Evolutionary conservation across 2,329 filamentous ascomycete genomes (phyloP).

Genomic region (Penicillium sp.): DNA sequence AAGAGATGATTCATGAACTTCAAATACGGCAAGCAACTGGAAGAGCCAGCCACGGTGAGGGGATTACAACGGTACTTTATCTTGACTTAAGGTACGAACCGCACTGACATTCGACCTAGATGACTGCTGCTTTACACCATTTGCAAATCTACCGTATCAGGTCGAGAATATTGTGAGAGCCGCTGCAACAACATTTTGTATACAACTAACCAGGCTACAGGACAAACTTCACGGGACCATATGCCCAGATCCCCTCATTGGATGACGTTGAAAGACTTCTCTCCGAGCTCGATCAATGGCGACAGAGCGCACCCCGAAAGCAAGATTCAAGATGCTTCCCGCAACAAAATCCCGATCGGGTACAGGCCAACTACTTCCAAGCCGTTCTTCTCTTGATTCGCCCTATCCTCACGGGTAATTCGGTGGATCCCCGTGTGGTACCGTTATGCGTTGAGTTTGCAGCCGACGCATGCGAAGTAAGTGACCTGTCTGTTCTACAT

Average conservation of each 20-base stretch:
- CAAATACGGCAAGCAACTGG: not conserved
- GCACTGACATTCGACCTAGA: conserved; percentile 1
- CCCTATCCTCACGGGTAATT: not conserved
- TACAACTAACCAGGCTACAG: not conserved
- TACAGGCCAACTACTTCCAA: not conserved
- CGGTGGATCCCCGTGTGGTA: not conserved
- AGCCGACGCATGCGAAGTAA: not conserved
- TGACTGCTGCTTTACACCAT: conserved; percentile 21
- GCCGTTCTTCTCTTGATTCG: not conserved
- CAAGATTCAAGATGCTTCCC: not conserved
- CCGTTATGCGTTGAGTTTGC: not conserved
- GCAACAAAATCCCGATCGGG: not conserved
- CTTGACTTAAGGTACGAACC: not conserved
- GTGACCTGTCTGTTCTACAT: not conserved
- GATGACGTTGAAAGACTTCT: not conserved
- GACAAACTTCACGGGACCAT: not conserved
- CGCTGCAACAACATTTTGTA: not conserved
- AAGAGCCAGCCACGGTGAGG: not conserved
- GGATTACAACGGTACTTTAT: not conserved
- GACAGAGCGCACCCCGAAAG: not conserved
- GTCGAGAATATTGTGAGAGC: conserved; percentile 17
- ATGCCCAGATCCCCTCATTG: not conserved
- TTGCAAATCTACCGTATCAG: conserved; percentile 18
- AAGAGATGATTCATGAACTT: not conserved
- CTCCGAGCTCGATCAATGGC: not conserved